A percentile compares a stretch with the other conserved stretches of the same genome.
Conservation (phyloP, 2,329 filamentous ascomycete genomes). For the Fusarium foetens region DNA sequence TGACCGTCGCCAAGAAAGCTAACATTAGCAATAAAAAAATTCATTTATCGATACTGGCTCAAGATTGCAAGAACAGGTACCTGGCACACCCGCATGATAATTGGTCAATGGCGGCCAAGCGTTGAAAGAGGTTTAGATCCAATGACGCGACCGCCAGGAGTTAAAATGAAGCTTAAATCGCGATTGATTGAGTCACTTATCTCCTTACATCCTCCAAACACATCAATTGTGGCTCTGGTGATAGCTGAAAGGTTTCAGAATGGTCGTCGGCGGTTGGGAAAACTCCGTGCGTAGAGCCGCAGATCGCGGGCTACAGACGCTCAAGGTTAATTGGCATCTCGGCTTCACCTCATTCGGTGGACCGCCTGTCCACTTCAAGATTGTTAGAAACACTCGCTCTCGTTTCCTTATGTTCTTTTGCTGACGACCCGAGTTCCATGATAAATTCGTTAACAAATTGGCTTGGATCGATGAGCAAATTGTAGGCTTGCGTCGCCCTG, state of each 20-base stretch:
- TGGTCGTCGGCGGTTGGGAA: constrained; percentile 11
- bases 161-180: background rate
- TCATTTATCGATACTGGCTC: rapidly evolving
- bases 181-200: background rate
- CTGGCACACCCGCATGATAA: background rate
- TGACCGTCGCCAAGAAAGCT: background rate
- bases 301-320: constrained; percentile 8
- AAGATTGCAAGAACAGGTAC: background rate
- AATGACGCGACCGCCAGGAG: background rate
- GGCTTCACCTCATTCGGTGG: constrained; percentile 28
- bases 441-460: constrained; percentile 66
- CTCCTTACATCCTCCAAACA: rapidly evolving
- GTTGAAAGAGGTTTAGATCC: background rate
- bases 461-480: constrained; percentile 77
- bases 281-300: background rate
- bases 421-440: constrained; percentile 20
- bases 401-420: rapidly evolving
- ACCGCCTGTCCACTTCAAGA: constrained; percentile 34
- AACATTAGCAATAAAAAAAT: background rate
- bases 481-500: constrained; percentile 48
- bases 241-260: rapidly evolving
- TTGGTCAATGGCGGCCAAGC: background rate
- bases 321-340: constrained; percentile 24
- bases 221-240: rapidly evolving
- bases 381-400: background rate